Evolutionary conservation across 2,329 filamentous ascomycete species (phyloP).

Genomic region (Alternaria consortialis): DNA sequence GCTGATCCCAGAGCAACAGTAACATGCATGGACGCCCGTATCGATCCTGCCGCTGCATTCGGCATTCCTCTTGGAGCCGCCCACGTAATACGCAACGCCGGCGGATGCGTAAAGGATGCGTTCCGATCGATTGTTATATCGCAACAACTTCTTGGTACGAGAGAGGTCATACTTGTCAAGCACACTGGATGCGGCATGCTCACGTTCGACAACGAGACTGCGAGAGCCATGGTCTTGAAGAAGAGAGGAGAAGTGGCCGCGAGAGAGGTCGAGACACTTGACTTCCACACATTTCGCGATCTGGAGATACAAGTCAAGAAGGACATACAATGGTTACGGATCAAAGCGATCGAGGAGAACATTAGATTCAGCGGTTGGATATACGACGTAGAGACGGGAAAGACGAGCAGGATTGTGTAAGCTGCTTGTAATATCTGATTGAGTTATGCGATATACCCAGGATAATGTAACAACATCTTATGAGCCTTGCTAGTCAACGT

Average conservation of each 20-base stretch:
- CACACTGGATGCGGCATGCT: slow-evolving; percentile 79
- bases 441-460: slow-evolving; percentile 16
- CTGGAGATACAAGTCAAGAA: slow-evolving; percentile 68
- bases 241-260: slow-evolving; percentile 65
- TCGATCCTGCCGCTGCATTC: slow-evolving; percentile 72
- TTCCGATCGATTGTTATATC: slow-evolving; percentile 80
- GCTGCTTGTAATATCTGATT: background rate
- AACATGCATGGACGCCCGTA: slow-evolving; percentile 84
- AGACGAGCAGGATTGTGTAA: slow-evolving; percentile 59
- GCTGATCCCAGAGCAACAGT: slow-evolving; percentile 53
- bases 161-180: slow-evolving; percentile 78
- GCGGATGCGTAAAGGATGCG: slow-evolving; percentile 70
- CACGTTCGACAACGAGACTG: slow-evolving; percentile 69
- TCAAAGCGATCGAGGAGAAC: slow-evolving; percentile 66
- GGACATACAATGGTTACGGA: slow-evolving; percentile 71
- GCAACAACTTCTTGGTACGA: slow-evolving; percentile 78
- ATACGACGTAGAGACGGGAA: slow-evolving; percentile 80
- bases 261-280: slow-evolving; percentile 57
- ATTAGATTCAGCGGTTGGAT: slow-evolving; percentile 76
- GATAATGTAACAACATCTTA: slow-evolving; percentile 9
- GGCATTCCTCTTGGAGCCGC: slow-evolving; percentile 78
- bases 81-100: slow-evolving; percentile 76
- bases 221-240: slow-evolving; percentile 63
- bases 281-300: slow-evolving; percentile 71
- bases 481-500: background rate